Base-by-base conservation (phyloP, 805 yeast genomes). In the Blastobotrys terrestris region DNA sequence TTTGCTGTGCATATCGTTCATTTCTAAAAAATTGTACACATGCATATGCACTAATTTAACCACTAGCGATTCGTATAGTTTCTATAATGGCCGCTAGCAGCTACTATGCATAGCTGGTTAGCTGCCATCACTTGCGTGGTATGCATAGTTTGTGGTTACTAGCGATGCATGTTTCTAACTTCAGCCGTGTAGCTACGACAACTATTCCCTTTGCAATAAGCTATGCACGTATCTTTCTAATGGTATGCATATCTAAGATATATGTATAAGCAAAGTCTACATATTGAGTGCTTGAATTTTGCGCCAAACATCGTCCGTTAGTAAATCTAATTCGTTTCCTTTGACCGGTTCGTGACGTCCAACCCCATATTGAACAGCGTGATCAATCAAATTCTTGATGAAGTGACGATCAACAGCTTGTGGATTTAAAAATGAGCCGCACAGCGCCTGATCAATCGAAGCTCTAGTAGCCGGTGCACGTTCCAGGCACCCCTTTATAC, bases 311-410 rank as follows among this genome's bases (percentile, higher is more conserved):
- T 80, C 83, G 46, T 75, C 75, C 2, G 81, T 77, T 50, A 80
- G 63, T 20, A 72, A 70, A 47, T 74, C 75, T 31, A 80, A 69
- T 54, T 75, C 79, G 20, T 72, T 71, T 39, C 73, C 65, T 1
- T 69, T 63, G 59, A 70, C 73, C 57, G 71, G 68, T 60, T 72
- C 72, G 60, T 74, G 70, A 53, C 61, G 51, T 67, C 72, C 65
- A 62, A 71, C 76, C 15, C 96, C 97, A 68, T 80, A 87, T 54
- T 78, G 77, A 20, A 89, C 85, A 2, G 96, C 90, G 69, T 83
- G 84, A 53, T 79, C 83, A 26, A 88, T 84, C 60, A 90, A 71
- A 59, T 85, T 91, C 52, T 79, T 73, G 26, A 89, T 73, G 58
- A 87, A 82, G 19, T 75, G 73, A 59, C 79, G 79, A 40, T 87